Base-by-base conservation (phyloP, 1,284 basidiomycete species). In the Fomes fomentarius region DNA sequence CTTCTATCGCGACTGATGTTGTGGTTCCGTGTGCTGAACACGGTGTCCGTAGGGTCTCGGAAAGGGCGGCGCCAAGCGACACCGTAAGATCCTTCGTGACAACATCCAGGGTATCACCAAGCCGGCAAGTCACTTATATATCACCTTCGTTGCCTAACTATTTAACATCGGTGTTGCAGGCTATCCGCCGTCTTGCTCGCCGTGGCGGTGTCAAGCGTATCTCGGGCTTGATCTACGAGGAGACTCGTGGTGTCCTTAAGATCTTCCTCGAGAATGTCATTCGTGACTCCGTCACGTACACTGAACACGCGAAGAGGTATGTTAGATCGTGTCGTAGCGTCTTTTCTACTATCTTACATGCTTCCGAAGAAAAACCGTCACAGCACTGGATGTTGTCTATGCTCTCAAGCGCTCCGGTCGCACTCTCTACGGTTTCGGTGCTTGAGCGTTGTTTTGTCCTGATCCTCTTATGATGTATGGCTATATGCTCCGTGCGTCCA, bases 131-230 rank as follows among this genome's bases (percentile, higher is more conserved):
- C 7, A 37, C n/a, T n/a, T n/a, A n/a, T n/a, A n/a, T n/a, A n/a
- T n/a, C n/a, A n/a, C n/a, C n/a, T n/a, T n/a, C n/a, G n/a, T n/a
- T n/a, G n/a, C 17, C 15, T 21, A 43, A 45, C 38, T 19, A 47
- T 34, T 39, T 70, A 92, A 92, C 70, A 92, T 66, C 28, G 12
- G 92, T 91, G 79, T 89, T 87, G 11, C n/a, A 66, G 67, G 92
- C 93, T 65, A 95, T 96, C 73, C 91, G 94, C 69, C 91, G 93
- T 80, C 89, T 97, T 58, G 94, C 94, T 43, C 92, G 94, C 73
- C 89, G 94, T 83, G 94, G 94, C 72, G 93, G 93, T 88, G 93
- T 94, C 71, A 94, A 95, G 81, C 91, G 91, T 89, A 93, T 94
- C 73, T 93, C 92, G 48, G 91, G 91, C 70, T 82, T 93, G 63